These are phyloP conservation scores for Aspergillus pseudonomiae DNA, from an alignment of 2,329 filamentous ascomycete genomes.

Conservation along the genomic window DNA sequence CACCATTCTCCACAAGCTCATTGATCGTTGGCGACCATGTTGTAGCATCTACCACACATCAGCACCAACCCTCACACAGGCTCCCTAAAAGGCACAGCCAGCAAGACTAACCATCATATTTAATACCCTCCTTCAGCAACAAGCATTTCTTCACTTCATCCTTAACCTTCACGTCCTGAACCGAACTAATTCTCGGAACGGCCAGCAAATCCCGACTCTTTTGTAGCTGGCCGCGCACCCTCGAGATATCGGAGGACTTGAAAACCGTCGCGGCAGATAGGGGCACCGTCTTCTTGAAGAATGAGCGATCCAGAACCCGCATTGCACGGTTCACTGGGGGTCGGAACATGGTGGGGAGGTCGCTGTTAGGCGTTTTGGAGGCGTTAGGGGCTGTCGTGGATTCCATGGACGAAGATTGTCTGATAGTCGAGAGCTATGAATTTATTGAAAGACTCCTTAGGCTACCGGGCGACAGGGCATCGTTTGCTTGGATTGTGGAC, in stretches of 20 bases:
- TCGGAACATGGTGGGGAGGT: slow-evolving; percentile 63
- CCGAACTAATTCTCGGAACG: slow-evolving; percentile 64
- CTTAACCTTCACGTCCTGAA: slow-evolving; percentile 61
- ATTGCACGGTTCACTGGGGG: slow-evolving; percentile 81
- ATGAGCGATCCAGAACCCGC: slow-evolving; percentile 76
- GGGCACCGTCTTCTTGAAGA: slow-evolving; percentile 77
- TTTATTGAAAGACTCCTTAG: not conserved
- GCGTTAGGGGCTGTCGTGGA: slow-evolving; percentile 12
- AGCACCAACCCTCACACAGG: not conserved
- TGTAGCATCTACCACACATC: slow-evolving; percentile 57
- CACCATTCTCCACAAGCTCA: slow-evolving; percentile 68
- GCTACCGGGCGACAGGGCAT: not conserved
- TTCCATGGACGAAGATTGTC: slow-evolving; percentile 20
- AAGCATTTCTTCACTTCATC: slow-evolving; percentile 40
- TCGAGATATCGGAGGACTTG: slow-evolving; percentile 74
- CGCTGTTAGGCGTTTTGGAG: slow-evolving; percentile 25
- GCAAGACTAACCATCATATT: slow-evolving; percentile 43
- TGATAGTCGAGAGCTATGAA: not conserved
- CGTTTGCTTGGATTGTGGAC: slow-evolving; percentile 1
- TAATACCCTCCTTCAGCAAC: slow-evolving; percentile 42
- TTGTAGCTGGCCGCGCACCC: slow-evolving; percentile 67
- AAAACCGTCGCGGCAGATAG: slow-evolving; percentile 77
- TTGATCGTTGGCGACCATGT: slow-evolving; percentile 76
- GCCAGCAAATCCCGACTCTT: slow-evolving; percentile 67
- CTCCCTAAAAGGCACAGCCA: slow-evolving; percentile 9